Evolutionary conservation across 2,329 filamentous ascomycete species (phyloP).

Genomic region (Claviceps monticola): DNA sequence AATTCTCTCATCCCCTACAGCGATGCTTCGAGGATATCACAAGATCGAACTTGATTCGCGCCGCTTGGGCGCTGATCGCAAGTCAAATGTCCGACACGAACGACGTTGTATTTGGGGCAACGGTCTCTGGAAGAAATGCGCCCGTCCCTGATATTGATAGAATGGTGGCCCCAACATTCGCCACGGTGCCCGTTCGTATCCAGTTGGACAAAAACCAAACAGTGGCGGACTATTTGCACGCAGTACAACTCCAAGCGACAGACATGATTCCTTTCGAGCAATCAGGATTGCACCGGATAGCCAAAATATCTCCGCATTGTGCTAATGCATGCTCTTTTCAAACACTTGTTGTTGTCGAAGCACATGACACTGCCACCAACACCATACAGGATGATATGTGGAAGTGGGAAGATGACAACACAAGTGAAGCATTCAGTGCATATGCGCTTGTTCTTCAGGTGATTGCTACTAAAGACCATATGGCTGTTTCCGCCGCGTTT

Average conservation of each 20-base stretch:
- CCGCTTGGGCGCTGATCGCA: conserved; percentile 37
- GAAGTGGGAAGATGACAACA: background rate
- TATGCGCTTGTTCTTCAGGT: background rate
- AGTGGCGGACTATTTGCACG: conserved; percentile 5
- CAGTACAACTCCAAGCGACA: conserved; percentile 7
- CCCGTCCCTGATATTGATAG: conserved; percentile 10
- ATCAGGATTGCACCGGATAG: conserved; percentile 11
- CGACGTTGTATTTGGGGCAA: conserved; percentile 29
- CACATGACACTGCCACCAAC: background rate
- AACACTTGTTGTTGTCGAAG: conserved; percentile 14
- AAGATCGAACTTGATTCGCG: conserved; percentile 10
- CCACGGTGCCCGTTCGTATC: conserved; percentile 28
- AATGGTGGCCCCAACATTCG: conserved; percentile 20
- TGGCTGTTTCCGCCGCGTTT: background rate
- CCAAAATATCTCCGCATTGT: conserved; percentile 6
- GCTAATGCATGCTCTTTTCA: conserved; percentile 13
- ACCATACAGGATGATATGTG: background rate
- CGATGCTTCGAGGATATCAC: conserved; percentile 13
- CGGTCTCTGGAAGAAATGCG: conserved; percentile 24
- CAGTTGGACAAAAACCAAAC: conserved; percentile 14
- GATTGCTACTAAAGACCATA: background rate
- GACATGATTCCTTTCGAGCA: conserved; percentile 11
- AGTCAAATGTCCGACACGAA: conserved; percentile 28
- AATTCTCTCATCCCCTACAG: background rate
- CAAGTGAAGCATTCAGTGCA: background rate